Percentiles rank a stretch among this genome's conserved stretches.
phyloP scores from a whole-genome alignment of 208 protist genomes.

The Borovskyia barvae region DNA sequence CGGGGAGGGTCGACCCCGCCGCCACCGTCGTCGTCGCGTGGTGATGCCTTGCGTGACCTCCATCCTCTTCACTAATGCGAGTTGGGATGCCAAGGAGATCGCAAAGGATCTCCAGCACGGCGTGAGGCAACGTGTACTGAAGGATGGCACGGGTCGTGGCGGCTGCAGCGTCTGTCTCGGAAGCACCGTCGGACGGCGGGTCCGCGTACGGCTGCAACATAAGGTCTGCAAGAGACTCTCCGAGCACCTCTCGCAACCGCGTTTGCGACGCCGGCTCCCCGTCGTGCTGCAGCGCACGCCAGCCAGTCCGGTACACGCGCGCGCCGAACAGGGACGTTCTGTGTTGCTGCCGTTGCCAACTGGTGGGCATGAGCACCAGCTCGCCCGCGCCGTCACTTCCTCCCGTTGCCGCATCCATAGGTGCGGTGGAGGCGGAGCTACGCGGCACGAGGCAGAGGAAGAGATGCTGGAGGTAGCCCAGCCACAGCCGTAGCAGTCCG shows the following conservation, averaged over 20 bases:
- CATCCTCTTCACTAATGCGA: background rate
- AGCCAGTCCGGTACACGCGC: conserved; percentile 31
- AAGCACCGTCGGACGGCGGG: background rate
- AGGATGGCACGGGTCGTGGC: conserved; percentile 28
- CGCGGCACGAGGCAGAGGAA: conserved; percentile 66
- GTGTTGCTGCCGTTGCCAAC: conserved; percentile 31
- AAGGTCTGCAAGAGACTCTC: conserved; percentile 70
- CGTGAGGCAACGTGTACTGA: conserved; percentile 49
- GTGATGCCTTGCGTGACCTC: background rate
- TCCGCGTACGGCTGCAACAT: conserved; percentile 53
- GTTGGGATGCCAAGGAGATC: conserved; percentile 36
- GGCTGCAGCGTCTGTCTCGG: background rate
- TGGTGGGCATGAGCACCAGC: conserved; percentile 39
- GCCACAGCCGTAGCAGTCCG: conserved; percentile 68
- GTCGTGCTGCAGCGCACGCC: conserved; percentile 35
- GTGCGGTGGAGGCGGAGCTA: background rate
- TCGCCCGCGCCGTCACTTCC: conserved; percentile 10
- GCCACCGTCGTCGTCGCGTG: background rate
- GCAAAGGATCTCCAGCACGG: conserved; percentile 59
- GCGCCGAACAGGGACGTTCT: conserved; percentile 33
- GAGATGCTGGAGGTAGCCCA: conserved; percentile 66
- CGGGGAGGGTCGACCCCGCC: too few species aligned
- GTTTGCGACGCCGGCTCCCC: conserved; percentile 51
- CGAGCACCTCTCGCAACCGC: conserved; percentile 55
- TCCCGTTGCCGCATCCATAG: background rate